phyloP scores from a whole-genome alignment of 2,329 filamentous ascomycete genomes.

The Pseudogymnoascus sp. region DNA sequence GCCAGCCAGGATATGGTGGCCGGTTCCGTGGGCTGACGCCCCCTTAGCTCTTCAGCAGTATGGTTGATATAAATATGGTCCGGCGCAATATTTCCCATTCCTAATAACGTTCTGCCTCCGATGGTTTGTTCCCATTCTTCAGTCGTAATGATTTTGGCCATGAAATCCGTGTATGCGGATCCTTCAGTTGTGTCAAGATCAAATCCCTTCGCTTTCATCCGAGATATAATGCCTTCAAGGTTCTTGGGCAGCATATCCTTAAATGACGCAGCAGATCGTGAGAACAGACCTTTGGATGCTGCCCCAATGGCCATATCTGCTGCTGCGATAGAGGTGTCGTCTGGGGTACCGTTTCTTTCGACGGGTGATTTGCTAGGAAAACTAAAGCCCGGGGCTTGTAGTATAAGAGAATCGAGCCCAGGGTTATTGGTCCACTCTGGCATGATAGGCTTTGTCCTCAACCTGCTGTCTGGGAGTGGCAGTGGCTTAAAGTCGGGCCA shows the following conservation, averaged over 20 bases:
- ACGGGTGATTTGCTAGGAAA: not conserved
- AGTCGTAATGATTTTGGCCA: slow-evolving; percentile 31
- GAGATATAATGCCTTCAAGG: slow-evolving; percentile 27
- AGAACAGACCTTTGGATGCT: not conserved
- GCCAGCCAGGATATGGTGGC: slow-evolving; percentile 30
- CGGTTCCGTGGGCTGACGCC: slow-evolving; percentile 14
- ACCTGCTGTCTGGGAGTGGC: not conserved
- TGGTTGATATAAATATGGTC: slow-evolving; percentile 34
- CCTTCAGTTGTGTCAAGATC: not conserved
- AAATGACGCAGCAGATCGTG: slow-evolving; percentile 13
- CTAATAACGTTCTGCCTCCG: slow-evolving; percentile 28
- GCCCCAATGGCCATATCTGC: not conserved
- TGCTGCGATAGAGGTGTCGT: not conserved
- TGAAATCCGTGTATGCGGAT: slow-evolving; percentile 22
- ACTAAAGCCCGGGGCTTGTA: not conserved
- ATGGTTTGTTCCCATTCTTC: slow-evolving; percentile 37
- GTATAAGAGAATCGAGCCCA: slow-evolving; percentile 1
- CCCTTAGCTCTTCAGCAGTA: slow-evolving; percentile 7
- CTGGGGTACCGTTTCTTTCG: not conserved
- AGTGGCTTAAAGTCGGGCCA: slow-evolving; percentile 6
- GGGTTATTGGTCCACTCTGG: slow-evolving; percentile 8
- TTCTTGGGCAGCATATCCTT: slow-evolving; percentile 27
- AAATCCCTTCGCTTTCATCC: slow-evolving; percentile 17
- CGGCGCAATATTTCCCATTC: slow-evolving; percentile 28
- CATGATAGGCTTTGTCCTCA: not conserved